Base-by-base conservation (phyloP, 805 yeast genomes). In the Starmerella stigmatis region DNA sequence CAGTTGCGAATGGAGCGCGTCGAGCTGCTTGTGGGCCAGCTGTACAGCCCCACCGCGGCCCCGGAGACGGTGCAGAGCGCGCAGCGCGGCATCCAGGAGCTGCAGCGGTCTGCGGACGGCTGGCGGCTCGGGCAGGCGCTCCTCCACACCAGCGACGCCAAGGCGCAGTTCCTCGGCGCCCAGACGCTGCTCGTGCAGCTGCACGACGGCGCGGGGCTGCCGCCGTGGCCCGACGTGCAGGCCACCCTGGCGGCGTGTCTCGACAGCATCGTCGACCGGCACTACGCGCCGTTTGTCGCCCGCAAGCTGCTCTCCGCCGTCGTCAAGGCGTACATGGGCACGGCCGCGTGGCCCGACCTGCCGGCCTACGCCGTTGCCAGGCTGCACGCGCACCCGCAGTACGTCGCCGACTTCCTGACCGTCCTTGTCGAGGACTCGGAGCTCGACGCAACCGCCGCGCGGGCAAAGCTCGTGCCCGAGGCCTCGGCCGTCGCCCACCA, bases 141-240 rank as follows among this genome's bases (percentile, higher is more conserved):
- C 17, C 63, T 85, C 7, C 48, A 48, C 38, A 49, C 61, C 2
- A 32, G 50, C 15, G 57, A 60, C 21, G 55, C 66, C 4, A 56
- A 63, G 34, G 59, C 62, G 29, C 75, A 77, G 56, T 85, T 80
- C 59, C 79, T 85, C 56, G 95, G 94, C 0, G 94, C 94, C 0
- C 69, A 82, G 46, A 85, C 94, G 0, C 77, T 75, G 47, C 73
- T 85, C 0, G 92, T 85, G 16, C 46, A 54, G 26, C 42, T 56
- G 12, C 49, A 53, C 39, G 47, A 46, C 10, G 46, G 50, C 17
- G 13, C 29, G 23, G 5, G 16, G 30, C 32, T 48, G 7, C 47
- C 49, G 23, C 11, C 47, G 28, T 56, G 57, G 49, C 19, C 23
- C 9, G 26, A 38, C 1, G 13, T 45, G 52, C 31, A 45, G 46